A percentile compares a stretch with the other conserved stretches of the same genome.
These are phyloP conservation scores for Cryptosporidium tyzzeri DNA, from an alignment of 169 alveolate genomes.

Conservation along the genomic window DNA sequence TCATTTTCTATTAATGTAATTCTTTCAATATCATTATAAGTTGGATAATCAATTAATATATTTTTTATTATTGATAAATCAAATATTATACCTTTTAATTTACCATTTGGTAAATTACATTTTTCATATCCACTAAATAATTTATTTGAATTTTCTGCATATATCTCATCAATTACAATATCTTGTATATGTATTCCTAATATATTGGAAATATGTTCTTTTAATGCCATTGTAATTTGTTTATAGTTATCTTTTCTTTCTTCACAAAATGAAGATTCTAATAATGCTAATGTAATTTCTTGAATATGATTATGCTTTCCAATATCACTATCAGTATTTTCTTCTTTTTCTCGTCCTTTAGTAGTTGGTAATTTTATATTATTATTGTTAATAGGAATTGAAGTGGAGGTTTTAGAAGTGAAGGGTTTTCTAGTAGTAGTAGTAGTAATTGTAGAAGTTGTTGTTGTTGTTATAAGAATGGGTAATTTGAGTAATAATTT, in stretches of 20 bases:
- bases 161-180: conserved; percentile 45
- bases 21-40: conserved; percentile 6
- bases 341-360: not conserved
- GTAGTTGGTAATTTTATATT: not conserved
- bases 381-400: not conserved
- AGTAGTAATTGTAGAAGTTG: not conserved
- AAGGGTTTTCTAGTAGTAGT: not conserved
- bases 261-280: conserved; percentile 45
- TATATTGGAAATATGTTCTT: conserved; percentile 30
- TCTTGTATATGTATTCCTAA: conserved; percentile 29
- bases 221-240: conserved; percentile 10
- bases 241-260: conserved; percentile 30
- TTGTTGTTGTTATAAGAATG: not conserved
- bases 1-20: conserved; percentile 8
- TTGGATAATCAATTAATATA: conserved; percentile 30
- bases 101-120: conserved; percentile 53
- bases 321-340: not conserved
- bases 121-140: conserved; percentile 22
- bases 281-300: conserved; percentile 21
- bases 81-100: conserved; percentile 51
- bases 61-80: conserved; percentile 39
- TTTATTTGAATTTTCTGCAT: conserved; percentile 31
- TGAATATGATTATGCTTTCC: not conserved
- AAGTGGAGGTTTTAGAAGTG: not conserved
- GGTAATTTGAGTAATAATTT: not conserved